Percentiles rank a stretch among this genome's conserved stretches.
phyloP scores from a whole-genome alignment of 768 basidiomycete species.

The Xanthoconium stramineum region DNA sequence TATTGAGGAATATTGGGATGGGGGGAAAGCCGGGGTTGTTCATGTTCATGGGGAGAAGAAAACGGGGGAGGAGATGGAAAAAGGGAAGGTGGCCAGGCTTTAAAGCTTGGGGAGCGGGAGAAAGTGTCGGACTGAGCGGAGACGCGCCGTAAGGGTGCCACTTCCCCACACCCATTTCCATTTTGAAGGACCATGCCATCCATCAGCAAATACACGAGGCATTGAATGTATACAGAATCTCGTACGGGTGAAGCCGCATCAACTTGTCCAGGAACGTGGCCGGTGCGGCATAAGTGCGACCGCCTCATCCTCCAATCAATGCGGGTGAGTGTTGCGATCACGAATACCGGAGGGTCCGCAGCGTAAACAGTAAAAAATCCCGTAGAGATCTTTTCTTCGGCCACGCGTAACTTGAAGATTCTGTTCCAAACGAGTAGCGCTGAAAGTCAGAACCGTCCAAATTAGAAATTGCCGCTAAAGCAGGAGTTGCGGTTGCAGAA shows the following conservation, averaged over 20 bases:
- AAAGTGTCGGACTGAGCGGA: slow-evolving; percentile 2
- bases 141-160: slow-evolving; percentile 14
- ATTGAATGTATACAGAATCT: slow-evolving; percentile 7
- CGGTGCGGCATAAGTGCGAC: slow-evolving; percentile 7
- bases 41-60: not conserved
- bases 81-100: slow-evolving; percentile 1
- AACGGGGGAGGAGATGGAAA: not conserved
- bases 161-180: slow-evolving; percentile 14
- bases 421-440: slow-evolving; percentile 1
- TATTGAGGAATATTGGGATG: not conserved
- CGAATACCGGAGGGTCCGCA: not conserved
- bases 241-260: slow-evolving; percentile 1
- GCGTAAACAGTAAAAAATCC: not conserved
- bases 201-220: slow-evolving; percentile 27
- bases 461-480: slow-evolving; percentile 1
- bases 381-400: not conserved
- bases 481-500: slow-evolving; percentile 1
- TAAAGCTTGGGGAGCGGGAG: not conserved
- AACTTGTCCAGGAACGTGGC: not conserved
- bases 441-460: not conserved
- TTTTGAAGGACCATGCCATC: slow-evolving; percentile 15
- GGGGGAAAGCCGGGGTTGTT: not conserved
- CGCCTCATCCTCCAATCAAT: not conserved
- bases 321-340: not conserved
- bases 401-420: not conserved